Conservation (phyloP, 2,329 filamentous ascomycete genomes). For the Cladosporium sp. region DNA sequence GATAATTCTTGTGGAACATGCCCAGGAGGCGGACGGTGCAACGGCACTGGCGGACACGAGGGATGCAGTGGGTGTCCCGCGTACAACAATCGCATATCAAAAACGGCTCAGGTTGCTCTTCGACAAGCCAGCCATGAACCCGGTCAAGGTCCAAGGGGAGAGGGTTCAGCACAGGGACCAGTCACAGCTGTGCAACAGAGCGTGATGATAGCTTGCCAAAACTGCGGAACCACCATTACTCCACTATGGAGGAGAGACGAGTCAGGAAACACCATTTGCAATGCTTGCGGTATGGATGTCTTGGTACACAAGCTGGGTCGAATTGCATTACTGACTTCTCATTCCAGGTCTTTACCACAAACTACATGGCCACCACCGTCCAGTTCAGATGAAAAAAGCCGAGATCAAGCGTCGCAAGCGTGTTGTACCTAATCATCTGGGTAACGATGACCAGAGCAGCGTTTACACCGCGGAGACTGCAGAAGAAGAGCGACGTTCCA, state of each 20-base stretch:
- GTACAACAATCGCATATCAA: constrained; percentile 93
- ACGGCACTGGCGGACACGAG: constrained; percentile 91
- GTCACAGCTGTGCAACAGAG: constrained; percentile 33
- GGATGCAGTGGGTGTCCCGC: constrained; percentile 94
- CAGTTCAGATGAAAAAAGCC: constrained; percentile 97
- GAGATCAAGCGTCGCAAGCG: constrained; percentile 95
- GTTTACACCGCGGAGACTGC: constrained; percentile 6
- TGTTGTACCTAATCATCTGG: constrained; percentile 71
- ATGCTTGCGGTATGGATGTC: constrained; percentile 79
- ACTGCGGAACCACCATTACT: constrained; percentile 94
- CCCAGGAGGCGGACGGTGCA: constrained; percentile 89
- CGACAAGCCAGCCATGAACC: constrained; percentile 32
- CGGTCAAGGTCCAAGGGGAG: constrained; percentile 1
- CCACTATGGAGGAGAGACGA: constrained; percentile 94
- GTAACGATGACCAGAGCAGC: constrained; percentile 22
- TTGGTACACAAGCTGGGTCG: too few relatives aligned
- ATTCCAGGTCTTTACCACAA: constrained; percentile 83
- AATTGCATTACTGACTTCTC: constrained; percentile 15
- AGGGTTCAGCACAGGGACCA: constrained; percentile 6
- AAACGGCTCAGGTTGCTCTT: constrained; percentile 68
- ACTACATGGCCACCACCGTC: constrained; percentile 86
- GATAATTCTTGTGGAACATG: constrained; percentile 82
- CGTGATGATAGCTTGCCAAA: constrained; percentile 87
- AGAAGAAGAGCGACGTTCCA: constrained; percentile 4
- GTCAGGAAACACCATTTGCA: constrained; percentile 93